phyloP scores from a whole-genome alignment of 345 rosid genomes.

The Geranium rotundifolium region DNA sequence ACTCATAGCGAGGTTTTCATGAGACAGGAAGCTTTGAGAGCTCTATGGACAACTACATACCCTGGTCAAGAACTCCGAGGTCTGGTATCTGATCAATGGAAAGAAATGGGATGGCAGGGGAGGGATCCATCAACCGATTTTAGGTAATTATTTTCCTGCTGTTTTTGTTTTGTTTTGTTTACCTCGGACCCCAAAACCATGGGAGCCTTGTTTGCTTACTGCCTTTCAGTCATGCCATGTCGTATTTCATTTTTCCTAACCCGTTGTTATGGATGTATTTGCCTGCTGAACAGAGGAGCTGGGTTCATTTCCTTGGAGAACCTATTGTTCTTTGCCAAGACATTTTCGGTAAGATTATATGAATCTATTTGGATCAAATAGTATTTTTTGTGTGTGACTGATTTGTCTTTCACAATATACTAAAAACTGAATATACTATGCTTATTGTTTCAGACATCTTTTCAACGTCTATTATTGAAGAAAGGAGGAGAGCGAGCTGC shows the following conservation, averaged over 20 bases:
- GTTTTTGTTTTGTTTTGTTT: not conserved
- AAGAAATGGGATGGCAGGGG: constrained; percentile 99
- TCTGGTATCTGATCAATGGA: constrained; percentile 86
- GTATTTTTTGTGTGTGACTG: not conserved
- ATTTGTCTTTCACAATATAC: not conserved
- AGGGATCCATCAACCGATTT: constrained; percentile 93
- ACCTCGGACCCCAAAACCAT: no score
- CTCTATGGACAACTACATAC: constrained; percentile 72
- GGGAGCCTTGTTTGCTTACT: not conserved
- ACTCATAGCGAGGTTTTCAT: constrained; percentile 1
- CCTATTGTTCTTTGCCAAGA: constrained; percentile 80
- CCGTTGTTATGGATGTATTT: not conserved
- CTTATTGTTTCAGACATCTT: constrained; percentile 43
- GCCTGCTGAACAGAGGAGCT: constrained; percentile 54
- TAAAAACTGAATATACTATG: not conserved
- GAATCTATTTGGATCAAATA: not conserved
- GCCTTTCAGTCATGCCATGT: not conserved
- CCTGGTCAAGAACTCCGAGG: constrained; percentile 63
- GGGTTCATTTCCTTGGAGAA: constrained; percentile 94
- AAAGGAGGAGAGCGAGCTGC: constrained; percentile 76
- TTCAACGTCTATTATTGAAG: constrained; percentile 52
- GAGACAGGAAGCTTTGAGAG: constrained; percentile 65
- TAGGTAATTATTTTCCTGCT: constrained; percentile 29
- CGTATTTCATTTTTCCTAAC: not conserved
- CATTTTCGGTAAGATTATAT: constrained; percentile 44